Evolutionary conservation across 805 yeast species (phyloP).

Genomic region (Kluyveromyces dobzhanskii): DNA sequence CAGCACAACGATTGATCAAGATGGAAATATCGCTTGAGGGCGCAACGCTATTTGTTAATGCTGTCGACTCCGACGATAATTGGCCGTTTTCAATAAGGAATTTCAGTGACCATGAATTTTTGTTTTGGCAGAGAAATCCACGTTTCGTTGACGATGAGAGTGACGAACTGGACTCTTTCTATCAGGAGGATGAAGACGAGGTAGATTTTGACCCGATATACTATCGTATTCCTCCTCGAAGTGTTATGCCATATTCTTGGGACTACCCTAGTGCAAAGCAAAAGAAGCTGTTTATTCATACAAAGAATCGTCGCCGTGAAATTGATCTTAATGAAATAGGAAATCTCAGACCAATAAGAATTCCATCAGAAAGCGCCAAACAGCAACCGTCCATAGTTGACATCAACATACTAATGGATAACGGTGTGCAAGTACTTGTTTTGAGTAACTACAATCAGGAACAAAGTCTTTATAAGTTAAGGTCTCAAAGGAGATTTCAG

Average conservation of each 20-base stretch:
- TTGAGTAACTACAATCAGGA: constrained; percentile 77
- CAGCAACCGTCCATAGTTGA: constrained; percentile 54
- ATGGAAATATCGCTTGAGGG: constrained; percentile 70
- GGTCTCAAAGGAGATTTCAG: constrained; percentile 7
- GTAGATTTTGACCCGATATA: constrained; percentile 65
- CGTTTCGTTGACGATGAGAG: constrained; percentile 27
- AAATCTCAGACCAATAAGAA: constrained; percentile 73
- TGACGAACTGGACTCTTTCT: constrained; percentile 41
- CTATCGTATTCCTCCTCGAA: constrained; percentile 75
- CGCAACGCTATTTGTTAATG: constrained; percentile 70
- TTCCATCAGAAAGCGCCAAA: constrained; percentile 40
- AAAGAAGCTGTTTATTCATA: constrained; percentile 68
- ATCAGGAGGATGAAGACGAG: constrained; percentile 43
- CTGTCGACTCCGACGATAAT: constrained; percentile 59
- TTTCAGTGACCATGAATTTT: constrained; percentile 79
- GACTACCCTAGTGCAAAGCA: constrained; percentile 88
- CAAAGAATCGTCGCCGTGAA: constrained; percentile 65
- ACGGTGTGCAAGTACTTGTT: constrained; percentile 83
- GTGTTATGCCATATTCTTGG: constrained; percentile 98
- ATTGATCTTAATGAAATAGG: constrained; percentile 92
- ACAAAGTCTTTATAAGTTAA: constrained; percentile 59
- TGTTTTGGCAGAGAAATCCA: constrained; percentile 82
- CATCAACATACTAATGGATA: constrained; percentile 90
- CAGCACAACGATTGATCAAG: constrained; percentile 62
- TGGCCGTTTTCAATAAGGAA: constrained; percentile 96